Evolutionary conservation across 305 asterid species (phyloP), one percentile per base, ranked within the genome.

Genomic region (Fraxinus angustifolia): DNA sequence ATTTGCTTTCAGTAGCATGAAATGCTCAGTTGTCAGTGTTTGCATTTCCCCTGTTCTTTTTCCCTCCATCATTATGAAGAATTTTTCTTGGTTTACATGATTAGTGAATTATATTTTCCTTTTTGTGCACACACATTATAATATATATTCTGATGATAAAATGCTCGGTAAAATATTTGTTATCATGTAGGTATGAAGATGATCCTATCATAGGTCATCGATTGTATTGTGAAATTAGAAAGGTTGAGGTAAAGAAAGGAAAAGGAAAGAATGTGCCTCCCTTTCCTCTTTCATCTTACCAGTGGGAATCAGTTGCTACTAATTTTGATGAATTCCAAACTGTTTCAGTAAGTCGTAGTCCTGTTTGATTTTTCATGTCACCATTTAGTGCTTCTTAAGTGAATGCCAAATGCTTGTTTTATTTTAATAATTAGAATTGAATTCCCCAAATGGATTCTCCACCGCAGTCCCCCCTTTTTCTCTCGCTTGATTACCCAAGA

Each of bases 251-350:
- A 89, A 94, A 90, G 87, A 96, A 90, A 86, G 95, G 94, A 42
- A 96, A 92, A 88, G 99, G 99, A 78, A 91, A 83, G 83, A 92
- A 70, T 79, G 86, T 93, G 36, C 93, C 91, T 0, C 94, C 93
- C 11, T 90, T 94, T 88, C 92, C 97, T 23, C 88, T 76, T 86
- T 93, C 98, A 50, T 94, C 93, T 84, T 96, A 93, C 88, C 96
- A 91, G 79, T 96, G 98, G 99, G 98, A 93, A 87, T 89, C 99
- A 81, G 96, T 90, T 74, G 99, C 98, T 28, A 93, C 97, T 73
- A 96, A 90, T 85, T 90, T 96, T 45, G 98, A 94, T 73, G 99
- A 96, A 86, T 96, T 96, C 88, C 87, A 81, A 82, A 87, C 85
- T 86, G 98, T 94, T 90, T 89, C 97, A 77, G 99, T 94, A 87